Conservation (phyloP, 495 filamentous ascomycete genomes). For the Daldinia grandis region DNA sequence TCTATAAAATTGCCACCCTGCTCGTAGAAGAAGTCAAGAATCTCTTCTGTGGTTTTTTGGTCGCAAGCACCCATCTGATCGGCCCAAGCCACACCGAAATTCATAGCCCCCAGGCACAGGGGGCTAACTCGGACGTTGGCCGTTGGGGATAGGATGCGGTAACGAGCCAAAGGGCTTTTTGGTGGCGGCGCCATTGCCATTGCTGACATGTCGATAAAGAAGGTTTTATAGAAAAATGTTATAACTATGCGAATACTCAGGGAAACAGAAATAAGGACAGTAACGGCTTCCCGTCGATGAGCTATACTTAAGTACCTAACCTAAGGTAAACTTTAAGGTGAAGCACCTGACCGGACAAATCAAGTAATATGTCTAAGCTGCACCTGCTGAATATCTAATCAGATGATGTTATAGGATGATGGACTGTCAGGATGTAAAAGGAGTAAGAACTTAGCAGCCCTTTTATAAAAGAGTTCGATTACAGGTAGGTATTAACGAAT, state of each 20-base stretch:
- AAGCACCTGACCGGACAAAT: neutral
- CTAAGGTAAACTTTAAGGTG: slow-evolving; percentile 5
- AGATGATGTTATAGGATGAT: neutral
- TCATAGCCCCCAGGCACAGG: slow-evolving; percentile 70
- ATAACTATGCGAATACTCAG: neutral
- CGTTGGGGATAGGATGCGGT: slow-evolving; percentile 66
- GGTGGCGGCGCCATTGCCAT: slow-evolving; percentile 48
- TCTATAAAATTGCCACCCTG: slow-evolving; percentile 82
- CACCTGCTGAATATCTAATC: neutral
- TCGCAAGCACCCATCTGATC: slow-evolving; percentile 65
- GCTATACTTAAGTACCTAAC: neutral
- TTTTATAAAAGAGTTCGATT: slow-evolving; percentile 13
- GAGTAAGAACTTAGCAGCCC: neutral
- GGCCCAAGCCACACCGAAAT: slow-evolving; percentile 65
- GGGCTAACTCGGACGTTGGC: slow-evolving; percentile 67
- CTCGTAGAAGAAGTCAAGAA: slow-evolving; percentile 73
- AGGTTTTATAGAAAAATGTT: neutral
- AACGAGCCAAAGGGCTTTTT: slow-evolving; percentile 62
- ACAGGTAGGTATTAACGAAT: neutral
- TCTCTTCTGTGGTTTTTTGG: slow-evolving; percentile 67
- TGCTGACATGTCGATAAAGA: slow-evolving; percentile 2
- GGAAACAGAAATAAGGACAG: neutral
- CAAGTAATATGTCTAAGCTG: neutral
- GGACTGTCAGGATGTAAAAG: neutral
- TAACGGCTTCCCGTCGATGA: neutral